Percentiles rank a stretch among this genome's conserved stretches.
These are phyloP conservation scores for Cymodocea nodosa DNA, from an alignment of 116 monocot species.

Conservation along the genomic window DNA sequence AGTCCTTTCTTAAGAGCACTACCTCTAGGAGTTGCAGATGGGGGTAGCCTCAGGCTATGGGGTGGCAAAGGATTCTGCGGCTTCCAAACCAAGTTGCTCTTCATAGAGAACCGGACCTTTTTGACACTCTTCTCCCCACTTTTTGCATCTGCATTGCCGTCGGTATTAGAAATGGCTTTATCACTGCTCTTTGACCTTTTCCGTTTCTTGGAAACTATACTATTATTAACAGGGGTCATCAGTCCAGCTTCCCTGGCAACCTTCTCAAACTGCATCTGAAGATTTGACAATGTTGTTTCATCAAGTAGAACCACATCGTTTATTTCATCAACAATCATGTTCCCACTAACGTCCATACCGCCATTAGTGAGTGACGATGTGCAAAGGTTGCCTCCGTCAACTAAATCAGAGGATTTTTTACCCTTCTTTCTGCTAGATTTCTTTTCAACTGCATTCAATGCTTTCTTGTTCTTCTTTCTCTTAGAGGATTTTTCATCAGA, in stretches of 20 bases:
- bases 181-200: slow-evolving; percentile 37
- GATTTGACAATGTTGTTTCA: slow-evolving; percentile 59
- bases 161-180: slow-evolving; percentile 3
- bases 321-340: slow-evolving; percentile 3
- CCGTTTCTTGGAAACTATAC: slow-evolving; percentile 36
- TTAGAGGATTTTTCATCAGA: slow-evolving; percentile 19
- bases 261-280: slow-evolving; percentile 84
- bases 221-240: slow-evolving; percentile 18
- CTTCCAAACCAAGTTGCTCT: slow-evolving; percentile 88
- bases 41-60: slow-evolving; percentile 76
- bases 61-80: slow-evolving; percentile 87
- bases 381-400: neutral
- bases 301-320: slow-evolving; percentile 30
- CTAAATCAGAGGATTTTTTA: slow-evolving; percentile 5
- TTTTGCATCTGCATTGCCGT: slow-evolving; percentile 11
- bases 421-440: slow-evolving; percentile 43
- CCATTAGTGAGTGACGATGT: slow-evolving; percentile 9
- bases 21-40: slow-evolving; percentile 77
- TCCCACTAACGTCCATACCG: neutral
- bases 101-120: slow-evolving; percentile 88
- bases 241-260: slow-evolving; percentile 77
- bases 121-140: slow-evolving; percentile 51
- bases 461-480: slow-evolving; percentile 37
- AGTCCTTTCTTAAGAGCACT: slow-evolving; percentile 93
- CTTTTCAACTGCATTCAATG: slow-evolving; percentile 11